These are phyloP conservation scores for Quercus tomentella DNA, from an alignment of 331 rosid genomes.

Conservation along the genomic window DNA sequence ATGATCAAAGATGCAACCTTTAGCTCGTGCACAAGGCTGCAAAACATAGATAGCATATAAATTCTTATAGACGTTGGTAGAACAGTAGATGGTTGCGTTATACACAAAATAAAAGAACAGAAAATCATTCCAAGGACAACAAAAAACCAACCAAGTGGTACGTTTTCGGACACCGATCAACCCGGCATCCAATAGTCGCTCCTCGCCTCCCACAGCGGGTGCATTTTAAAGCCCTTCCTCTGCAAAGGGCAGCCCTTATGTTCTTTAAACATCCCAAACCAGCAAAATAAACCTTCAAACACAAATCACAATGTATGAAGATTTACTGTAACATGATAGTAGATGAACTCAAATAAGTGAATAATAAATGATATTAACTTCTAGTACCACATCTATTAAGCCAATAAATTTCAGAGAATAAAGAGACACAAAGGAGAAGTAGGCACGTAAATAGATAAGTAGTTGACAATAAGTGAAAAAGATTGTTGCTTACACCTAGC, in stretches of 20 bases:
- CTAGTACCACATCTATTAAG: background rate
- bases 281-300: constrained; percentile 97
- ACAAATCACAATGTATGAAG: constrained; percentile 1
- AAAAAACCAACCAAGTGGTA: constrained; percentile 83
- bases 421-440: background rate
- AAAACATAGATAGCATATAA: constrained; percentile 21
- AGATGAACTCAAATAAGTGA: constrained; percentile 1
- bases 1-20: constrained; percentile 93
- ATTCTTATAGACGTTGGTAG: constrained; percentile 14
- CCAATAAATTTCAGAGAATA: background rate
- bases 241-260: constrained; percentile 91
- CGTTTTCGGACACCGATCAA: constrained; percentile 94
- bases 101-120: constrained; percentile 13
- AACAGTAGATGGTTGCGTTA: background rate
- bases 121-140: constrained; percentile 11
- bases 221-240: constrained; percentile 97
- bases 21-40: constrained; percentile 98
- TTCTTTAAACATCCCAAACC: constrained; percentile 96
- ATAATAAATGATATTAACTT: background rate
- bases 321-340: background rate
- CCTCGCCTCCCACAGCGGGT: constrained; percentile 96
- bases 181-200: constrained; percentile 97
- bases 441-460: background rate
- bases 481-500: constrained; percentile 19
- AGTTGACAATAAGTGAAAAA: background rate